Evolutionary conservation across 768 basidiomycete species (phyloP).

Genomic region (Lentinula aciculospora): DNA sequence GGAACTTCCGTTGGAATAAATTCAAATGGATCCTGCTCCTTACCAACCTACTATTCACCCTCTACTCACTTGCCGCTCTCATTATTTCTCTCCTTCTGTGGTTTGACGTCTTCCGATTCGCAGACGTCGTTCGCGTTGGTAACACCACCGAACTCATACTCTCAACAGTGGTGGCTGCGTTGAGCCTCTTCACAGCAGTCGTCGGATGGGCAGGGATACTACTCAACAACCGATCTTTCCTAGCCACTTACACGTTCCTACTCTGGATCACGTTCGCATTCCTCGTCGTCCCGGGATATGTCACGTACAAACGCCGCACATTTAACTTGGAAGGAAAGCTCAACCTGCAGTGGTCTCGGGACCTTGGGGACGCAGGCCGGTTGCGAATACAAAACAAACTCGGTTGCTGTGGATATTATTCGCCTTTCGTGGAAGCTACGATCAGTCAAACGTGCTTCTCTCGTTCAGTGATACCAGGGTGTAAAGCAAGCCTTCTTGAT

Average conservation of each 20-base stretch:
- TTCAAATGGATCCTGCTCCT: conserved; percentile 82
- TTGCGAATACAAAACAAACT: conserved; percentile 70
- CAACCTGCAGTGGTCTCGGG: conserved; percentile 70
- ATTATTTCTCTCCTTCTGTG: conserved; percentile 68
- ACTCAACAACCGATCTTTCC: conserved; percentile 79
- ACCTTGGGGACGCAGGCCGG: conserved; percentile 53
- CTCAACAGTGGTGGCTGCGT: conserved; percentile 58
- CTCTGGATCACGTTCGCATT: conserved; percentile 72
- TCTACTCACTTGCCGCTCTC: conserved; percentile 56
- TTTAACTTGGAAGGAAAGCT: conserved; percentile 83
- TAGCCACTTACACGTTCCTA: conserved; percentile 71
- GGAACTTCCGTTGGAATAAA: conserved; percentile 63
- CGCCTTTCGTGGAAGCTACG: conserved; percentile 76
- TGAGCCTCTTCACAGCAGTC: conserved; percentile 59
- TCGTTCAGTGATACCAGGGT: conserved; percentile 65
- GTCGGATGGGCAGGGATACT: conserved; percentile 78
- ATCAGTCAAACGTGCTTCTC: conserved; percentile 71
- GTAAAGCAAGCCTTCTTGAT: conserved; percentile 57
- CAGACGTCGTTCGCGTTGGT: conserved; percentile 68
- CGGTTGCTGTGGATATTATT: conserved; percentile 77
- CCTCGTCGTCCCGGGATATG: conserved; percentile 70
- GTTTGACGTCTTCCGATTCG: conserved; percentile 67
- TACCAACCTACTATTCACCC: conserved; percentile 54
- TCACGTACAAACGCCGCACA: conserved; percentile 65
- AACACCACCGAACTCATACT: conserved; percentile 64